phyloP scores from a whole-genome alignment of 179 eudicot species.

The Gypsophila paniculata region DNA sequence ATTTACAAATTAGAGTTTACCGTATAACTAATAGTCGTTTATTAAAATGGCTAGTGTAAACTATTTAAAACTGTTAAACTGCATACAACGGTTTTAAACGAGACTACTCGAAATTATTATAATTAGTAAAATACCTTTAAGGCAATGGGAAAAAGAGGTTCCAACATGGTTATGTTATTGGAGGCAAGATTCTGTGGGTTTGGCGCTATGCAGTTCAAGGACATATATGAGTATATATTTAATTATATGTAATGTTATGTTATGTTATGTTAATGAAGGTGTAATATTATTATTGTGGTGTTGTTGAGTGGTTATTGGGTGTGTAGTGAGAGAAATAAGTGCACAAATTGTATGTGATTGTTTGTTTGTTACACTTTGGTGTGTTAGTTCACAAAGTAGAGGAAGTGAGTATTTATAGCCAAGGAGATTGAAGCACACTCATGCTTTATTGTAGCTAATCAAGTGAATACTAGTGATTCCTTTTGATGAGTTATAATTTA shows the following conservation, averaged over 20 bases:
- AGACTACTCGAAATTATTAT: no score
- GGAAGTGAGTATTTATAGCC: constrained; percentile 28
- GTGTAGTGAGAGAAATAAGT: constrained; percentile 13
- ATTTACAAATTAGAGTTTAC: no score
- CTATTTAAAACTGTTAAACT: no score
- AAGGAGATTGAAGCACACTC: neutral
- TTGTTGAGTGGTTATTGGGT: constrained; percentile 12
- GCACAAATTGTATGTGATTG: constrained; percentile 1
- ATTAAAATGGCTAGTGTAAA: no score
- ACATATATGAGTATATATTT: constrained; percentile 16
- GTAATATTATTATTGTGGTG: neutral
- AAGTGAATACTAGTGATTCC: no score
- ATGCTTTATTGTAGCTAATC: no score
- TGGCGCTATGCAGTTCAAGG: constrained; percentile 24
- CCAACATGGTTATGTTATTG: constrained; percentile 28
- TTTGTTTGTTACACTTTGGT: constrained; percentile 23
- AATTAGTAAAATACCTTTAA: constrained; percentile 27
- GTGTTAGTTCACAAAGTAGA: constrained; percentile 22
- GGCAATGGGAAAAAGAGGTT: constrained; percentile 31
- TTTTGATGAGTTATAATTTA: no score
- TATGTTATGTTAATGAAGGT: no score
- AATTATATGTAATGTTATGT: neutral
- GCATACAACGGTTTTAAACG: no score
- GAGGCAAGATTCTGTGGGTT: constrained; percentile 20
- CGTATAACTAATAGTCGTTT: no score